These are phyloP conservation scores for Russula foetens DNA, from an alignment of 768 basidiomycete species.

Conservation along the genomic window DNA sequence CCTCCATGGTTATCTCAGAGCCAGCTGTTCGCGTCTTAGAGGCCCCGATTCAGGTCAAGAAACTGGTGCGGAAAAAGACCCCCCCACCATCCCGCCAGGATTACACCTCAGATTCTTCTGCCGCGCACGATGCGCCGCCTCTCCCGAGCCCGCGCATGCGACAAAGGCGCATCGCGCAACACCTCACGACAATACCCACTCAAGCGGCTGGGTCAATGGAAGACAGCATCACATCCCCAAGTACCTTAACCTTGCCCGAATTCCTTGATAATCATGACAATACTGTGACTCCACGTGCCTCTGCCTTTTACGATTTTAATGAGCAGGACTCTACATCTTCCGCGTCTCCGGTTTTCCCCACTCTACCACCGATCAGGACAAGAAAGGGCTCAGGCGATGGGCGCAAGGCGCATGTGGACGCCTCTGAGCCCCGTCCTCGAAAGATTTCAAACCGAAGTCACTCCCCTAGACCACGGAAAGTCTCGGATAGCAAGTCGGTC, in stretches of 20 bases:
- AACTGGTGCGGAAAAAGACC: conserved; percentile 33
- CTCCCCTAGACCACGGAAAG: conserved; percentile 24
- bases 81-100: conserved; percentile 26
- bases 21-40: conserved; percentile 24
- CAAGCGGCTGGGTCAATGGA: conserved; percentile 23
- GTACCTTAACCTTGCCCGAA: conserved; percentile 40
- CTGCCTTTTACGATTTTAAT: conserved; percentile 31
- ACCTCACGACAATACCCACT: conserved; percentile 42
- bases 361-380: conserved; percentile 21
- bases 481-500: conserved; percentile 25
- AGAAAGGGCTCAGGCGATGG: conserved; percentile 27
- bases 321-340: conserved; percentile 27
- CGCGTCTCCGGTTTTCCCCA: conserved; percentile 25
- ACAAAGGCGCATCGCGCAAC: conserved; percentile 40
- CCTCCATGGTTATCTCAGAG: conserved; percentile 27
- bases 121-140: conserved; percentile 29
- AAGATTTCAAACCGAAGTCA: conserved; percentile 25
- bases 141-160: conserved; percentile 40
- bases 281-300: conserved; percentile 49
- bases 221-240: conserved; percentile 33
- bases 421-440: conserved; percentile 19
- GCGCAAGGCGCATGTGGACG: conserved; percentile 6
- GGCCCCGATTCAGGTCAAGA: conserved; percentile 25
- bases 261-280: conserved; percentile 46
- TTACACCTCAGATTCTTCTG: conserved; percentile 48